Base-by-base conservation (phyloP, 306 rosid species). In the Trifolium dubium region DNA sequence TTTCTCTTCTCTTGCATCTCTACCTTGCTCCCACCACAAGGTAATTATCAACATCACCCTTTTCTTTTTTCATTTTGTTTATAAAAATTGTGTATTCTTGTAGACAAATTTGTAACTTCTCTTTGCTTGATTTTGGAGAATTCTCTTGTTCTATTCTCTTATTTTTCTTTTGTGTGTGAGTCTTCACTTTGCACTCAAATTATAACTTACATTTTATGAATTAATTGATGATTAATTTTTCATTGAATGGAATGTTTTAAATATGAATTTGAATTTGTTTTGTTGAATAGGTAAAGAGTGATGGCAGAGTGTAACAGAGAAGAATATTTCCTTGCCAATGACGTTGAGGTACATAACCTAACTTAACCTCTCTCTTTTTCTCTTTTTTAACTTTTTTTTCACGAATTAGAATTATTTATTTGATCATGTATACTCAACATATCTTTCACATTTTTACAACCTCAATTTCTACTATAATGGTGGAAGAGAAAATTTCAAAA, bases 301-400 rank as follows among this genome's bases (percentile, higher is more conserved):
- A 91, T 93, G 98, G 93, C 86, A 66, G 96, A 85, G 23, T 84
- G 82, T 87, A 82, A 83, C 53, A 76, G 86, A 49, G 89, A 86
- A 72, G 84, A 66, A 59, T 88, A 80, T 82, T 88, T 83, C 77
- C 46, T 86, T 23, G 65, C 88, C 53, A 85, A 83, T 51, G 47
- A 82, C 37, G 83, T 72, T 34, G 85, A 89, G 97, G 98, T 93
- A 80, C 74, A 35, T 51, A 8, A 60, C 53, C 62, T 55, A 64
- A 76, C 46, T 64, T 64, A 73, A 6, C 35, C 1, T 31, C 2
- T 15, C 8, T 0, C 0, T n/a, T n/a, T n/a, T n/a, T 5, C 15
- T 28, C 0, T 19, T 14, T 10, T 61, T 53, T n/a, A n/a, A n/a
- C n/a, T n/a, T 23, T 23, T 23, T 23, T 23, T 23, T 23, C 0